Evolutionary conservation across 148 eudicot species (phyloP).

Genomic region (Vaccinium myrtillus): DNA sequence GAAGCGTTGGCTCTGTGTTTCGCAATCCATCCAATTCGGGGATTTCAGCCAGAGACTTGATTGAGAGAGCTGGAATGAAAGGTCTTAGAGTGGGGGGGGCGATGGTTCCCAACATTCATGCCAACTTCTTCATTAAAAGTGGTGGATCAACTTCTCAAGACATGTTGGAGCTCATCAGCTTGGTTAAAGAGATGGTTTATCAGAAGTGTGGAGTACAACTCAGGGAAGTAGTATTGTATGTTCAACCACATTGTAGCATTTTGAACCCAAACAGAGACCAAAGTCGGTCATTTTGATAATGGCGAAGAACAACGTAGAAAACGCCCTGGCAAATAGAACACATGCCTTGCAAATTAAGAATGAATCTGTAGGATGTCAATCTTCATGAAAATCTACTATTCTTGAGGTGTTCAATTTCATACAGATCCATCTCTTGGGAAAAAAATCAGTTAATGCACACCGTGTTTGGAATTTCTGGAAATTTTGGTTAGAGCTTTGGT

Average conservation of each 20-base stretch:
- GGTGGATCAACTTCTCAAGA: conserved; percentile 23
- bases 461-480: conserved; percentile 17
- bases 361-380: neutral
- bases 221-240: conserved; percentile 23
- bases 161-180: conserved; percentile 24
- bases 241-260: conserved; percentile 12
- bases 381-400: neutral
- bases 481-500: conserved; percentile 52
- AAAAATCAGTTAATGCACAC: conserved; percentile 16
- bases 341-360: neutral
- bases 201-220: conserved; percentile 20
- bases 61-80: conserved; percentile 25
- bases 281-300: neutral
- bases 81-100: conserved; percentile 26
- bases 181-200: conserved; percentile 22
- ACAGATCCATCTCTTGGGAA: neutral
- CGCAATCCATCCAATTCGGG: conserved; percentile 15
- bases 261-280: neutral
- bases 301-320: neutral
- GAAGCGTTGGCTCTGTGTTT: conserved; percentile 30
- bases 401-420: neutral
- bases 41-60: conserved; percentile 23
- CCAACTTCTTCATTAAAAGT: conserved; percentile 26
- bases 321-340: neutral
- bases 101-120: conserved; percentile 27